phyloP scores from a whole-genome alignment of 345 rosid genomes.

The Excoecaria agallocha region DNA sequence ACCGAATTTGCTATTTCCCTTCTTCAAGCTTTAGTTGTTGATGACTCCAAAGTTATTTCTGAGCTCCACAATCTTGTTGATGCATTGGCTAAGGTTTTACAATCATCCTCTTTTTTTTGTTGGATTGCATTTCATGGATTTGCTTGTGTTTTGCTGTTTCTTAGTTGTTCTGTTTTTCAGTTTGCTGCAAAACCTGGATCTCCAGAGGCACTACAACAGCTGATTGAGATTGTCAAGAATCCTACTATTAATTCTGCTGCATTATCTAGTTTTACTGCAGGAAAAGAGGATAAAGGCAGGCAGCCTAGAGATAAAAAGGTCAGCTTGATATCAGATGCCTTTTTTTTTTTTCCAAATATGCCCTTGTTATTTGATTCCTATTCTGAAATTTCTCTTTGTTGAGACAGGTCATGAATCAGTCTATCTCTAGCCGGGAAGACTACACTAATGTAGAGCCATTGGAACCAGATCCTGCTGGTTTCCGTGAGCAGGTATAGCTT shows the following conservation, averaged over 20 bases:
- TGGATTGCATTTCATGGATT: neutral
- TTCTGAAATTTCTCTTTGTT: slow-evolving; percentile 21
- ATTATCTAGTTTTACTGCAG: slow-evolving; percentile 42
- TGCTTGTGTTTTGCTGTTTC: slow-evolving; percentile 5
- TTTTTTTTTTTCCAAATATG: neutral
- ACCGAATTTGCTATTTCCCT: slow-evolving; percentile 81
- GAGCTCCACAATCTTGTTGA: slow-evolving; percentile 94
- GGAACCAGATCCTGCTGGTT: slow-evolving; percentile 80
- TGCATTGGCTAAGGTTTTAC: slow-evolving; percentile 76
- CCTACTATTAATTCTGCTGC: slow-evolving; percentile 47
- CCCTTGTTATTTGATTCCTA: neutral
- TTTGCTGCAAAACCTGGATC: slow-evolving; percentile 84
- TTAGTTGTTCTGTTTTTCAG: slow-evolving; percentile 39
- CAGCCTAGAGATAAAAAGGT: slow-evolving; percentile 81
- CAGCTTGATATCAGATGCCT: slow-evolving; percentile 1
- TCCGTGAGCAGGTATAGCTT: slow-evolving; percentile 62
- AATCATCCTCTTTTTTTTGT: neutral
- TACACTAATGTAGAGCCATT: slow-evolving; percentile 41
- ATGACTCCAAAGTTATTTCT: slow-evolving; percentile 84
- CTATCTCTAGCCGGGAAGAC: slow-evolving; percentile 53
- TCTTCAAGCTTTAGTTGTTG: slow-evolving; percentile 72
- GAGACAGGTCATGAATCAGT: slow-evolving; percentile 47
- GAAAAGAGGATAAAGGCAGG: slow-evolving; percentile 66
- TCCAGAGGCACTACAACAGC: slow-evolving; percentile 69
- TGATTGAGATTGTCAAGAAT: slow-evolving; percentile 75